Evolutionary conservation across 1,139 yeast species (phyloP).

Genomic region (Suhomyces terraborum): DNA sequence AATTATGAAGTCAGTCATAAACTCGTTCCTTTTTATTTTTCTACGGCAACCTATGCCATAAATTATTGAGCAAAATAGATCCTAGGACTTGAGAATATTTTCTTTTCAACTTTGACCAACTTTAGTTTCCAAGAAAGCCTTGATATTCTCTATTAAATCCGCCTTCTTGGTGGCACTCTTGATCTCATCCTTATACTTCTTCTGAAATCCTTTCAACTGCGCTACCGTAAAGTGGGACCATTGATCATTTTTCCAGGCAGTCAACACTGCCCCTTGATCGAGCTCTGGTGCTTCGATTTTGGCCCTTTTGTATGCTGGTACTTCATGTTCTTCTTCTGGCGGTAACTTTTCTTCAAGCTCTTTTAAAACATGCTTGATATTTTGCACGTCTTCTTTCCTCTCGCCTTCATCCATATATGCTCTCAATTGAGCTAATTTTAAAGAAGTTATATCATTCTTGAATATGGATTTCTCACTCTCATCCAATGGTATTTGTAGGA

Average conservation of each 20-base stretch:
- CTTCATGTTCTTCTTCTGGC: constrained; percentile 15
- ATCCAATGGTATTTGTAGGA: constrained; percentile 60
- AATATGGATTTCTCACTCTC: constrained; percentile 27
- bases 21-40: not conserved
- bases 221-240: constrained; percentile 40
- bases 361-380: constrained; percentile 21
- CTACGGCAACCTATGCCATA: too few relatives aligned
- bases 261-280: constrained; percentile 36
- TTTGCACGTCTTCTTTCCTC: constrained; percentile 14
- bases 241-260: constrained; percentile 41
- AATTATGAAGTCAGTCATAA: too few relatives aligned
- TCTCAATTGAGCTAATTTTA: constrained; percentile 19
- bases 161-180: constrained; percentile 41
- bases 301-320: constrained; percentile 20
- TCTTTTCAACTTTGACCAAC: not conserved
- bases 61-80: too few relatives aligned
- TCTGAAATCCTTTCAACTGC: constrained; percentile 42
- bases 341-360: constrained; percentile 15
- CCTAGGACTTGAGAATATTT: not conserved
- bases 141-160: constrained; percentile 46
- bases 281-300: constrained; percentile 26
- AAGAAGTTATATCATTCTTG: constrained; percentile 22
- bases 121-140: constrained; percentile 22
- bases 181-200: constrained; percentile 35
- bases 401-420: constrained; percentile 11